Evolutionary conservation across 2,329 filamentous ascomycete species (phyloP).

Genomic region (Apiospora marii): DNA sequence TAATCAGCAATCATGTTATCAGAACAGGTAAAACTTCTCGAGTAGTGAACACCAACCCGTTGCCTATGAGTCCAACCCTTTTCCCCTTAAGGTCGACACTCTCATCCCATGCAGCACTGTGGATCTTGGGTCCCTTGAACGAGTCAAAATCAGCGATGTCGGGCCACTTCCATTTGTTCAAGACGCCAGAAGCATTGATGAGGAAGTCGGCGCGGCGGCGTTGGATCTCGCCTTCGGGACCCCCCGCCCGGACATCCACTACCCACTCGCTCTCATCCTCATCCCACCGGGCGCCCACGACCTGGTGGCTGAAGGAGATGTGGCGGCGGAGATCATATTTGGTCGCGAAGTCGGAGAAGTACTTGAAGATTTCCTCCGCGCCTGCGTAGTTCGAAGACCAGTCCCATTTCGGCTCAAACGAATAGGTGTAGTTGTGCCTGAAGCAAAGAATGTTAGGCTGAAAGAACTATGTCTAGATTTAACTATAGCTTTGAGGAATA

Average conservation of each 20-base stretch:
- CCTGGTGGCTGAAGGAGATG: constrained; percentile 33
- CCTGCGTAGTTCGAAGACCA: constrained; percentile 31
- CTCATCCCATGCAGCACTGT: constrained; percentile 59
- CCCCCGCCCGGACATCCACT: background rate
- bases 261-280: constrained; percentile 30
- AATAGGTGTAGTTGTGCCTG: constrained; percentile 31
- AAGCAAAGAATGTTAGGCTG: background rate
- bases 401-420: constrained; percentile 31
- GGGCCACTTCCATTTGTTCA: constrained; percentile 62
- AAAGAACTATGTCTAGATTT: no score
- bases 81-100: background rate
- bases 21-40: background rate
- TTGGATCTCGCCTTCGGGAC: constrained; percentile 15
- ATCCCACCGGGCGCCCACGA: constrained; percentile 35
- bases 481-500: background rate
- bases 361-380: constrained; percentile 29
- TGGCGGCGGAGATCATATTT: constrained; percentile 38
- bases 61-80: background rate
- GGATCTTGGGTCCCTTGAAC: constrained; percentile 61
- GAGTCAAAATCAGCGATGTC: constrained; percentile 56
- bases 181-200: constrained; percentile 56
- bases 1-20: background rate
- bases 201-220: constrained; percentile 55
- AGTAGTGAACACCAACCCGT: background rate
- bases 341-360: constrained; percentile 31